Evolutionary conservation across 306 rosid species (phyloP).

Genomic region (Hylodesmum podocarpum): DNA sequence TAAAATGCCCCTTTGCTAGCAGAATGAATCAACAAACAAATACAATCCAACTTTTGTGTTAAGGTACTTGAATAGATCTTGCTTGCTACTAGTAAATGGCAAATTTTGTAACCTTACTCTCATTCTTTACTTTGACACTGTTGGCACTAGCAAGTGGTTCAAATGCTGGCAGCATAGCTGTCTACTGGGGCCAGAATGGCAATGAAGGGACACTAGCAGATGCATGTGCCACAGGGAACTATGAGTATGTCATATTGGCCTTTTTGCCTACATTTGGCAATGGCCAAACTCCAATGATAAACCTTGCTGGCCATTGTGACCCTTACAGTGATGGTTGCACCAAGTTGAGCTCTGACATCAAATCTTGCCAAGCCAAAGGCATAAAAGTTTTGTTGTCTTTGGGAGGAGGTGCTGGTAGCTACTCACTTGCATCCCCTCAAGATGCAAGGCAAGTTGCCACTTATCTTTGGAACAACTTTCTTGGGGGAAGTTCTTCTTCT

Average conservation of each 20-base stretch:
- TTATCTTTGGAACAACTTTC: slow-evolving; percentile 45
- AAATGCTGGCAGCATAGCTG: slow-evolving; percentile 39
- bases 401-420: slow-evolving; percentile 44
- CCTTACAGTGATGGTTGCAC: slow-evolving; percentile 38
- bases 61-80: neutral
- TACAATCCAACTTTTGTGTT: neutral
- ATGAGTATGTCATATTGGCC: slow-evolving; percentile 35
- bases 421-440: slow-evolving; percentile 28
- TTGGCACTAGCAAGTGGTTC: slow-evolving; percentile 27
- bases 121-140: slow-evolving; percentile 23
- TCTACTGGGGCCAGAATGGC: slow-evolving; percentile 48
- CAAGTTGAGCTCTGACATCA: slow-evolving; percentile 20
- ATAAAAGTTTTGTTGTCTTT: slow-evolving; percentile 46
- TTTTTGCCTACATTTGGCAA: slow-evolving; percentile 46
- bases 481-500: slow-evolving; percentile 43
- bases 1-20: slow-evolving; percentile 23
- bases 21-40: slow-evolving; percentile 3
- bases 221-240: slow-evolving; percentile 43
- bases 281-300: slow-evolving; percentile 39
- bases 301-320: slow-evolving; percentile 46
- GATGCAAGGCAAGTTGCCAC: slow-evolving; percentile 39
- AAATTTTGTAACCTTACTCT: slow-evolving; percentile 10
- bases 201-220: slow-evolving; percentile 32
- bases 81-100: slow-evolving; percentile 19
- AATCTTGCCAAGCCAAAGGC: slow-evolving; percentile 45